These are phyloP conservation scores for Trifolium pratense DNA, from an alignment of 306 rosid species.

Conservation along the genomic window DNA sequence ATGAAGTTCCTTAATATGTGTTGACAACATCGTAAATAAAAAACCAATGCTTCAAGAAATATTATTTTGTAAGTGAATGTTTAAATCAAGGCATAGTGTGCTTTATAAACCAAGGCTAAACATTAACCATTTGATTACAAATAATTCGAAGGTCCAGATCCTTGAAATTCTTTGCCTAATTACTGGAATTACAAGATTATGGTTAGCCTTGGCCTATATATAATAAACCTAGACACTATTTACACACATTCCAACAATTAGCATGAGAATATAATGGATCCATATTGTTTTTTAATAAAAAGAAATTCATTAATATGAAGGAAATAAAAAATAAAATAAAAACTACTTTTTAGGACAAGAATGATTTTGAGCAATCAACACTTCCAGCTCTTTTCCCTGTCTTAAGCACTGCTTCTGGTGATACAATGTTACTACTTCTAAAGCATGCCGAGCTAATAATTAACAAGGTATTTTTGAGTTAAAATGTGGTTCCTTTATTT, in stretches of 20 bases:
- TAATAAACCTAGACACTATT: slow-evolving; percentile 1
- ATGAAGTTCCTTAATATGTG: slow-evolving; percentile 28
- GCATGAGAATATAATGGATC: slow-evolving; percentile 12
- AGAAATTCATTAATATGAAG: slow-evolving; percentile 4
- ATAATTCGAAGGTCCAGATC: slow-evolving; percentile 1
- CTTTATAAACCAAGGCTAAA: slow-evolving; percentile 11
- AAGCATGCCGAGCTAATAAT: slow-evolving; percentile 90
- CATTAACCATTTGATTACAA: slow-evolving; percentile 7
- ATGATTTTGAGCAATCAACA: slow-evolving; percentile 91
- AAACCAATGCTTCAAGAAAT: slow-evolving; percentile 25
- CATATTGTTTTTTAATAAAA: slow-evolving; percentile 6
- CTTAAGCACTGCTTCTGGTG: slow-evolving; percentile 84
- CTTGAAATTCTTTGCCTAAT: slow-evolving; percentile 12
- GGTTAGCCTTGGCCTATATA: slow-evolving; percentile 6
- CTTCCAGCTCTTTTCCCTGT: slow-evolving; percentile 96
- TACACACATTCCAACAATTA: slow-evolving; percentile 9
- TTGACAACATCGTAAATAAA: slow-evolving; percentile 20
- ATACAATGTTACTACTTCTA: slow-evolving; percentile 82
- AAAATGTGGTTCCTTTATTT: slow-evolving; percentile 29
- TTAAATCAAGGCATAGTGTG: slow-evolving; percentile 3
- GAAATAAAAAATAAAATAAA: not conserved
- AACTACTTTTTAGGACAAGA: slow-evolving; percentile 70
- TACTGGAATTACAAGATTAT: not conserved
- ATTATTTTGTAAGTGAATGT: slow-evolving; percentile 22
- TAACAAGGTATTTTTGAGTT: slow-evolving; percentile 69